Evolutionary conservation across 2,329 filamentous ascomycete genomes (phyloP), one percentile per base, ranked within the genome.

Genomic region (Arthroderma sp.): DNA sequence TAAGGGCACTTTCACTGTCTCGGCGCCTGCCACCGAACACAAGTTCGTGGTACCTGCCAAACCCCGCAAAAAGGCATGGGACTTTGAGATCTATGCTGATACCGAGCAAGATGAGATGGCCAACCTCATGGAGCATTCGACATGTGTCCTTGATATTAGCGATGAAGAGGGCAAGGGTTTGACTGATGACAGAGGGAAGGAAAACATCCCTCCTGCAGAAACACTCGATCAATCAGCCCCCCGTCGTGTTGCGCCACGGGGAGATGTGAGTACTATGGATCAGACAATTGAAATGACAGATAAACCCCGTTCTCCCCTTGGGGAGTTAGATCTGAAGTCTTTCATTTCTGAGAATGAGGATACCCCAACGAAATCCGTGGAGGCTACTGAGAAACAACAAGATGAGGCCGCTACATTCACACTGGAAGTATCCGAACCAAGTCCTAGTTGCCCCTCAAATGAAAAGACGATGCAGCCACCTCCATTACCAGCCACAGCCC

Each of bases 81-180:
- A 83, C 69, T 96, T 98, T 59, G 83, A 89, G 47, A 96, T 98
- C 57, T 81, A 95, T 60, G 85, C 94, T 60, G 89, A 98, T 62
- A 86, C 85, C 0, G 77, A 83, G 5, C 85, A 94, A 60, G 84
- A 95, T 59, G 82, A 94, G 59, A 84, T 91, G 64, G 85, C 87
- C 55, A 95, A 94, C 57, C 70, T 94, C 34, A 85, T 96, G 67
- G 85, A 95, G 64, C 89, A 95, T 68, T 83, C 82, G 45, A 89
- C 89, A 5, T 81, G 82, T 51, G 80, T 82, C 0, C 74, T 96
- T 3, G 89, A 96, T 59, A 86, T 96, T 57, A 86, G 80, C 53
- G 88, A 85, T 22, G 88, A 94, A 55, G 88, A 94, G 60, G 75
- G 57, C 64, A 72, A 52, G 73, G 71, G 58, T 70, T 71, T 66